Evolutionary conservation across 495 filamentous ascomycete species (phyloP), one percentile per base, ranked within the genome.

Genomic region (Tirmania nivea): DNA sequence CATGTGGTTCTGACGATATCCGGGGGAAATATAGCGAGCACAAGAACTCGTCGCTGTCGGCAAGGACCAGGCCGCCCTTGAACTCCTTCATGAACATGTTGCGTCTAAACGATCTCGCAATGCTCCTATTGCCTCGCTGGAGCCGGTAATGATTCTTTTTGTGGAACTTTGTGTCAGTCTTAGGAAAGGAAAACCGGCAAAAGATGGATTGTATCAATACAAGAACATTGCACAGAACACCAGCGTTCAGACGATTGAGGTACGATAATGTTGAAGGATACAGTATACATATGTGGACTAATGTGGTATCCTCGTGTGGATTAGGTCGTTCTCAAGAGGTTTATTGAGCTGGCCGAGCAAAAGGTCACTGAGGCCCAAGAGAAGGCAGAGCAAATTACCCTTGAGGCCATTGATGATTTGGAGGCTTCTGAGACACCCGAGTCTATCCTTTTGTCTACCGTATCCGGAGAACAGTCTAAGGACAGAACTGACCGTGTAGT

Each of bases 191-290:
- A 97, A 96, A 69, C 75, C 88, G 34, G 90, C 90, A 68, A 97
- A 97, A 73, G 90, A 97, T 75, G 90, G 90, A 51, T 75, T 97
- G 34, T 97, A 96, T 64, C 87, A 94, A 63, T 97, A 97, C 77
- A 97, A 97, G 76, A 97, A 97, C 67, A 94, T 94, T 59, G 84
- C 86, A 49, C 90, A 97, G 69, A 97, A 96, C 71, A 94, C 89
- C 59, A 97, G 94, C 63, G 88, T 97, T 52, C 86, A 79, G 60
- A 96, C 92, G 36, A 97, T 97, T 67, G 90, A 97, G 78, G 83
- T 86, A 73, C 39, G 70, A 52, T 8, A 52, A 17, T 14, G 47
- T 31, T 31, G 25, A 31, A 35, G 57, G 56, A 35, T 25, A 50
- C 19, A 42, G 34, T 31, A 48, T 25, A 55, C 50, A 50, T 48